phyloP scores from a whole-genome alignment of 2,329 filamentous ascomycete species.

The Parastagonospora avenae region DNA sequence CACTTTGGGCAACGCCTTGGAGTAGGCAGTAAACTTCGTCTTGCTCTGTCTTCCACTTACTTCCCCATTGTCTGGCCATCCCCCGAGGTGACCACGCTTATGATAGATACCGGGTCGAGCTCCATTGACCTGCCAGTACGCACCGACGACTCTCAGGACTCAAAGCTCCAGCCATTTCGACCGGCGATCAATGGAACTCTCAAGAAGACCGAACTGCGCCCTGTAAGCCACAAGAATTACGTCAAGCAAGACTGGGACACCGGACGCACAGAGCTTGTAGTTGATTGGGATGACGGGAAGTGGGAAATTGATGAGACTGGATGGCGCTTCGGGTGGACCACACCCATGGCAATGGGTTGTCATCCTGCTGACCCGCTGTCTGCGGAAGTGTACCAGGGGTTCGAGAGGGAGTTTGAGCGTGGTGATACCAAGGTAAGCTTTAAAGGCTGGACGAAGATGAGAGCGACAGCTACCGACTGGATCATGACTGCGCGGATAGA shows the following conservation, averaged over 20 bases:
- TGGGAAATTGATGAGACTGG: not conserved
- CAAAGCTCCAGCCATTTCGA: not conserved
- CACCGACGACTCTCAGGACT: not conserved
- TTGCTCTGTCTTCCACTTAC: not conserved
- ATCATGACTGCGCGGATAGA: not conserved
- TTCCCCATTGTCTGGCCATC: not conserved
- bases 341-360: not conserved
- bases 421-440: not conserved
- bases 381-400: not conserved
- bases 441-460: not conserved
- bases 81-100: not conserved
- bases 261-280: not conserved
- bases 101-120: not conserved
- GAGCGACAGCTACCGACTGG: not conserved
- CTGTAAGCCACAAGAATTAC: not conserved
- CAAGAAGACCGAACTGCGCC: not conserved
- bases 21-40: not conserved
- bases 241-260: not conserved
- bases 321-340: not conserved
- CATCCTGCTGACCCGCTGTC: not conserved
- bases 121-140: not conserved
- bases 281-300: not conserved
- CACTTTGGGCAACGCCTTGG: not conserved
- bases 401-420: not conserved
- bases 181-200: not conserved